Conservation (phyloP, 768 basidiomycete species). For the Tylopilus subfusipes region DNA sequence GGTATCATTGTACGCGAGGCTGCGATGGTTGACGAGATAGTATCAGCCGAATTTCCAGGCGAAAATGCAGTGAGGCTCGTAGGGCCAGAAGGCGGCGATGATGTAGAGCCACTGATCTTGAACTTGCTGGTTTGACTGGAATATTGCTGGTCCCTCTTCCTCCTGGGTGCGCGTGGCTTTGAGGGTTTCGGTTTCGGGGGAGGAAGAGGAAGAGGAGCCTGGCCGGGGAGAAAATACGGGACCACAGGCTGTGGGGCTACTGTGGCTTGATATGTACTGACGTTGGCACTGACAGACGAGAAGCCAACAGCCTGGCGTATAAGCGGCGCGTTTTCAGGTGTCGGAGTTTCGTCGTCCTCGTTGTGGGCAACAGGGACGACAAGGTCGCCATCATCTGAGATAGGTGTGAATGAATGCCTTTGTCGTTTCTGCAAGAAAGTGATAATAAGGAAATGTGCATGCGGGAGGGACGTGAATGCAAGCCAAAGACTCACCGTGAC, state of each 20-base stretch:
- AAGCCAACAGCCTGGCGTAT: constrained; percentile 62
- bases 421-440: constrained; percentile 34
- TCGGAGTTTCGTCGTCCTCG: constrained; percentile 43
- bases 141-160: constrained; percentile 38
- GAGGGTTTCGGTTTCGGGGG: constrained; percentile 26
- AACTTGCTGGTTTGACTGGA: constrained; percentile 48
- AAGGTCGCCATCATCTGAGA: constrained; percentile 47
- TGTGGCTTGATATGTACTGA: constrained; percentile 31
- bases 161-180: constrained; percentile 25
- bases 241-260: constrained; percentile 19
- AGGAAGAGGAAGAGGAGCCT: constrained; percentile 28
- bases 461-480: neutral
- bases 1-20: constrained; percentile 3
- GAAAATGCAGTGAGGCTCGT: constrained; percentile 35
- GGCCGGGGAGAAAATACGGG: constrained; percentile 53
- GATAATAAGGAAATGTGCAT: neutral
- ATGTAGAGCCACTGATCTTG: constrained; percentile 36
- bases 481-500: constrained; percentile 36
- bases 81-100: constrained; percentile 32
- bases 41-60: constrained; percentile 3
- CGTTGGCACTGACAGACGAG: constrained; percentile 28
- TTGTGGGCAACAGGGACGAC: constrained; percentile 38
- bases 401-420: constrained; percentile 50
- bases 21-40: neutral
- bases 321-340: constrained; percentile 45